Base-by-base conservation (phyloP, 75 land plant genomes). In the Cryptomeria japonica region DNA sequence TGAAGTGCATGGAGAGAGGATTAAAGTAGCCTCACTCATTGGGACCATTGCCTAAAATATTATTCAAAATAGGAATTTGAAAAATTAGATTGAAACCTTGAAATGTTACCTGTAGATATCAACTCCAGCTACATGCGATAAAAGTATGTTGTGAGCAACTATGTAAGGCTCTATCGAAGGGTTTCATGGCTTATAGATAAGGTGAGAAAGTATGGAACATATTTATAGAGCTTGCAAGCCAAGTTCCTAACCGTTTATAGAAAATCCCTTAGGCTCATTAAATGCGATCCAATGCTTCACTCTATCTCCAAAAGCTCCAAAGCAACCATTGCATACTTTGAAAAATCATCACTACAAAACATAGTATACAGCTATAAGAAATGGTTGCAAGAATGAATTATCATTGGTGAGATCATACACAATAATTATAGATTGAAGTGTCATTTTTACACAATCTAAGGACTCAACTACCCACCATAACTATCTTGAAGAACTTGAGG, bases 211-310 rank as follows among this genome's bases (percentile, higher is more conserved):
- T 80, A 92, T 88, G 2, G 95, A 94, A 79, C 96, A 95, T 47
- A 95, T 88, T 46, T 95, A 94, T 1, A 95, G 96, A 49, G 97
- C 94, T 86, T 93, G 93, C 61, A 94, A 32, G 16, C 97, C 97
- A 1, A 76, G 53, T 64, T 93, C 95, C 84, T 95, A 94, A 2
- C 96, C 95, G 80, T 90, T 86, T 15, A 94, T 83, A 4, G 93
- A 84, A 80, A 93, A 90, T 36, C 92, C 91, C 87, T 87, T 94
- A 28, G 97, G 97, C 86, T 95, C 97, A 61, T 95, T 95, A 85
- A 95, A 94, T 31, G 97, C 94, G 86, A 95, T 94, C 97, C 97
- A 95, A 68, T 94, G 80, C 80, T 95, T 95, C 28, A 93, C 95
- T 84, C 93, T 86, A 68, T 95, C 93, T 46, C 96, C 96, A 88